phyloP scores from a whole-genome alignment of 2,329 filamentous ascomycete genomes.

The Teratosphaeria pseudoeucalypti region DNA sequence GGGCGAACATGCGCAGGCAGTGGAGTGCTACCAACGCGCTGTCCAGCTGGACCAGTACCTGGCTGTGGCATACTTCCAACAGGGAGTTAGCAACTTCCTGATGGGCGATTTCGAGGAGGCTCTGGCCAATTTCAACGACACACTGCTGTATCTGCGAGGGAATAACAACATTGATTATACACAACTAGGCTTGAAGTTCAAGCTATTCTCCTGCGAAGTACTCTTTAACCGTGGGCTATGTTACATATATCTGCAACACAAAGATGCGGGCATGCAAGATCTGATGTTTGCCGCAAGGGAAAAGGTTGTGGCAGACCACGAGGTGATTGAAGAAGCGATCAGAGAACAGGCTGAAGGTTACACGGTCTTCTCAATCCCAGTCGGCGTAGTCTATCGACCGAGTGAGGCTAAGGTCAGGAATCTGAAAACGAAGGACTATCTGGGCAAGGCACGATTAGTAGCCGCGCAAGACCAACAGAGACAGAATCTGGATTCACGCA shows the following conservation, averaged over 20 bases:
- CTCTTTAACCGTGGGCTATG: conserved; percentile 94
- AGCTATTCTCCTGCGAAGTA: conserved; percentile 93
- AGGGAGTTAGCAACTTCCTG: conserved; percentile 95
- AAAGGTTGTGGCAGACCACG: conserved; percentile 91
- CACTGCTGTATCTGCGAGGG: conserved; percentile 81
- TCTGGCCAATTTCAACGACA: conserved; percentile 97
- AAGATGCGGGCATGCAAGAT: conserved; percentile 83
- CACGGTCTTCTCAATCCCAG: conserved; percentile 95
- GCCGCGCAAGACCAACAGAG: conserved; percentile 46
- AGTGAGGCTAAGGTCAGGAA: conserved; percentile 98
- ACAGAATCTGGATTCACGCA: conserved; percentile 13
- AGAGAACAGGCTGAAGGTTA: conserved; percentile 92
- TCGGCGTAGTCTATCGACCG: conserved; percentile 87
- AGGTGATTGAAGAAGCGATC: conserved; percentile 97
- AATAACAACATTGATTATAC: conserved; percentile 98
- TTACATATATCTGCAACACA: conserved; percentile 93
- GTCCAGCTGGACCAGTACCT: conserved; percentile 88
- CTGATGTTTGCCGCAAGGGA: conserved; percentile 84
- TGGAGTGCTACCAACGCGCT: conserved; percentile 88
- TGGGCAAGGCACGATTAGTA: conserved; percentile 89
- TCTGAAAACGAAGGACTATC: conserved; percentile 92
- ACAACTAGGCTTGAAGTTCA: conserved; percentile 88
- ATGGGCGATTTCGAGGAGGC: conserved; percentile 96
- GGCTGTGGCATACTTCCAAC: conserved; percentile 95
- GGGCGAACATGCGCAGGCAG: conserved; percentile 90